Evolutionary conservation across 2,329 filamentous ascomycete species (phyloP).

Genomic region (Emmonsiellopsis sp.): DNA sequence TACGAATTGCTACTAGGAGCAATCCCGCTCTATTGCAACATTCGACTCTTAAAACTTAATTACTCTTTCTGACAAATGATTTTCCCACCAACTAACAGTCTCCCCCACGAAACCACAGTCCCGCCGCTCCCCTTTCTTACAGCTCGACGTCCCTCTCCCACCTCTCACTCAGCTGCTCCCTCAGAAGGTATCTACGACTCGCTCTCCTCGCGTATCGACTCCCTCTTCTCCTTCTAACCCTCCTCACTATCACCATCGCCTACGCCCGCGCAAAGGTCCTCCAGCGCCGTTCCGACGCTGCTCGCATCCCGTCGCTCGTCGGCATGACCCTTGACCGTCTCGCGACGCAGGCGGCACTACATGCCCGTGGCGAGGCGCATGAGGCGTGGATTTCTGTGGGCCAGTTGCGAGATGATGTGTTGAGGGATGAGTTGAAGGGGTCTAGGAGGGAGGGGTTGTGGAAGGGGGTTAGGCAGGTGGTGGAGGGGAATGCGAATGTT

Average conservation of each 20-base stretch:
- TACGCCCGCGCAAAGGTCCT: conserved; percentile 60
- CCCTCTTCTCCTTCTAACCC: conserved; percentile 39
- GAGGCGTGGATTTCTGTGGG: conserved; percentile 80
- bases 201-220: conserved; percentile 43
- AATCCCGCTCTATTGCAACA: neutral
- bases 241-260: conserved; percentile 40
- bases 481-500: conserved; percentile 91
- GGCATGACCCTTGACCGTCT: conserved; percentile 76
- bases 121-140: conserved; percentile 58
- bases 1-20: neutral
- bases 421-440: conserved; percentile 71
- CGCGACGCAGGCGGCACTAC: conserved; percentile 73
- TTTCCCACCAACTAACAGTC: conserved; percentile 70
- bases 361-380: conserved; percentile 54
- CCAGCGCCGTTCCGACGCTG: conserved; percentile 55
- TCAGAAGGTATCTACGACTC: conserved; percentile 39
- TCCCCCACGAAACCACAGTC: conserved; percentile 63
- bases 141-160: conserved; percentile 83
- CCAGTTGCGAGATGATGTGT: conserved; percentile 82
- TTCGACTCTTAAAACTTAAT: conserved; percentile 17
- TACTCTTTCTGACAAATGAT: conserved; percentile 40
- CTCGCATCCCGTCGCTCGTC: conserved; percentile 73
- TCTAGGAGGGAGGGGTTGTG: conserved; percentile 72
- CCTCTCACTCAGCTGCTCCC: conserved; percentile 66
- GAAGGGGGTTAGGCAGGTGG: conserved; percentile 71